Conservation (phyloP, 257 asterid genomes). For the Anisodus acutangulus region DNA sequence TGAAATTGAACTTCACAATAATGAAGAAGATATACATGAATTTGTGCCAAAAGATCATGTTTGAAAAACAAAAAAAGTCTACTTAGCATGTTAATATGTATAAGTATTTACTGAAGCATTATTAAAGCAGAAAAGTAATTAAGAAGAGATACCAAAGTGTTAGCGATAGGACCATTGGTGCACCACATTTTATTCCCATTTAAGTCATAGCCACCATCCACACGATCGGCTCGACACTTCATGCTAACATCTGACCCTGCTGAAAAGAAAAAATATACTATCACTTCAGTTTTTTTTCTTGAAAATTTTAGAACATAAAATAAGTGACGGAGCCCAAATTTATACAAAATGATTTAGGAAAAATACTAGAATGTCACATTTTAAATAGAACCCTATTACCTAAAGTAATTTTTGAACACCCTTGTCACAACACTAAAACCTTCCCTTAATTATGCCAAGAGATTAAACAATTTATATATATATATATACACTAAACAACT, state of each 20-base stretch:
- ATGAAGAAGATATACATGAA: neutral
- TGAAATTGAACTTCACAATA: neutral
- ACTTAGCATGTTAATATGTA: neutral
- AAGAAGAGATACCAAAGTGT: conserved; percentile 59
- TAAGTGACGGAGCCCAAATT: too few species aligned
- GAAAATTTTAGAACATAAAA: too few species aligned
- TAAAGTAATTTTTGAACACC: too few species aligned
- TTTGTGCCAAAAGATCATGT: neutral
- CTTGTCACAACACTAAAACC: too few species aligned
- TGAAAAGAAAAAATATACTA: conserved; percentile 23
- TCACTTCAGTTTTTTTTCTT: too few species aligned
- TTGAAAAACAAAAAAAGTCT: neutral
- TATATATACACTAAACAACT: too few species aligned
- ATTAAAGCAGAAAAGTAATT: neutral
- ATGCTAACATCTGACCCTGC: conserved; percentile 99
- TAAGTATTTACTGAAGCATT: neutral
- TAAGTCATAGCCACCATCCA: conserved; percentile 81
- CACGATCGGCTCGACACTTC: conserved; percentile 95
- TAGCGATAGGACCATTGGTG: conserved; percentile 94
- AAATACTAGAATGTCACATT: too few species aligned
- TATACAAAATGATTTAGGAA: too few species aligned
- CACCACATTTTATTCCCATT: conserved; percentile 99
- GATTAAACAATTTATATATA: too few species aligned
- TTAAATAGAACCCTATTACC: too few species aligned
- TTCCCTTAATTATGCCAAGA: too few species aligned